Conservation (phyloP, 2,329 filamentous ascomycete genomes). For the Cephalotrichum gorgonifer region DNA sequence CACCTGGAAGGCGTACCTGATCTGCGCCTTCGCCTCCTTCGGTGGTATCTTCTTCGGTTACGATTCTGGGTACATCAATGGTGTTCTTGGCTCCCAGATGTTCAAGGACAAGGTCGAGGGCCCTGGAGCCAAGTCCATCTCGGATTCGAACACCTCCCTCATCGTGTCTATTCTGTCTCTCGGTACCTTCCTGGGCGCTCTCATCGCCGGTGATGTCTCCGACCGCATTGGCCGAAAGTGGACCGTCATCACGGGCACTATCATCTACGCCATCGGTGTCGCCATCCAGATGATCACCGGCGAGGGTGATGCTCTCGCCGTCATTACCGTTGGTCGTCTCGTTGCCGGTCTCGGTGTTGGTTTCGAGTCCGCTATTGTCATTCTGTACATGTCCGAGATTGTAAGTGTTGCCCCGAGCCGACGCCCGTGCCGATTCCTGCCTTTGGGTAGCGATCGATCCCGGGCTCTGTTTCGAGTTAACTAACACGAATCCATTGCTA, state of each 20-base stretch:
- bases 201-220: slow-evolving; percentile 68
- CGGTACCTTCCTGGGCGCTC: slow-evolving; percentile 68
- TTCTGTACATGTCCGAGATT: slow-evolving; percentile 83
- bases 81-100: slow-evolving; percentile 41
- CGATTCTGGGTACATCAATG: slow-evolving; percentile 67
- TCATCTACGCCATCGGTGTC: slow-evolving; percentile 60
- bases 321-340: slow-evolving; percentile 63
- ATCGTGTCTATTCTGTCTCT: slow-evolving; percentile 69
- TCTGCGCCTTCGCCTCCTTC: slow-evolving; percentile 62
- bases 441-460: slow-evolving; percentile 9
- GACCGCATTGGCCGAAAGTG: slow-evolving; percentile 65
- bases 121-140: slow-evolving; percentile 20
- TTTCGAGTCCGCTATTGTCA: slow-evolving; percentile 70
- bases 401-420: slow-evolving; percentile 21
- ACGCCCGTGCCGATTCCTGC: not conserved
- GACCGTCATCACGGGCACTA: slow-evolving; percentile 62
- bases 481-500: slow-evolving; percentile 5
- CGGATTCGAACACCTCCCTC: slow-evolving; percentile 36
- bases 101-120: slow-evolving; percentile 44
- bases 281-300: slow-evolving; percentile 52
- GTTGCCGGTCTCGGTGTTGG: slow-evolving; percentile 70
- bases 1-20: slow-evolving; percentile 57
- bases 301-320: slow-evolving; percentile 36
- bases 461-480: slow-evolving; percentile 7
- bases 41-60: slow-evolving; percentile 72